These are phyloP conservation scores for Tricholomella constricta DNA, from an alignment of 768 basidiomycete genomes.

Conservation along the genomic window DNA sequence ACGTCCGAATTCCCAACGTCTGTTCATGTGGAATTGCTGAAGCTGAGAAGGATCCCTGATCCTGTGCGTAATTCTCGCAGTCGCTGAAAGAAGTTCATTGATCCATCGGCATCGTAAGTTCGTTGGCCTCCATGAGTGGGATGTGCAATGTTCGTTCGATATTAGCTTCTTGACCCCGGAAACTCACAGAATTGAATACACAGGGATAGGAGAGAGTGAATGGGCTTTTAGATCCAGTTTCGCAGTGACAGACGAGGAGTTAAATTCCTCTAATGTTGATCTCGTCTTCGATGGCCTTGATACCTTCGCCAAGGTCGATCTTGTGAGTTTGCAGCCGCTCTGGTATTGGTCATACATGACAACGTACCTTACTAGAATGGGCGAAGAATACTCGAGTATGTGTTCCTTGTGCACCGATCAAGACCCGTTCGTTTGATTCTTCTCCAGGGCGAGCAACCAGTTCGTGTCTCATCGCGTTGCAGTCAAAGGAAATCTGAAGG, in stretches of 20 bases:
- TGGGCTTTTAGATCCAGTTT: slow-evolving; percentile 84
- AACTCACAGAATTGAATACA: background rate
- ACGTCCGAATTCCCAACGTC: slow-evolving; percentile 76
- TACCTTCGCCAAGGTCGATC: slow-evolving; percentile 73
- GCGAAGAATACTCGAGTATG: slow-evolving; percentile 61
- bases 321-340: slow-evolving; percentile 50
- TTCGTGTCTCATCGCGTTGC: slow-evolving; percentile 73
- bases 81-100: background rate
- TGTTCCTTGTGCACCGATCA: slow-evolving; percentile 1
- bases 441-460: slow-evolving; percentile 72
- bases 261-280: slow-evolving; percentile 55
- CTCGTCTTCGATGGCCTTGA: slow-evolving; percentile 91
- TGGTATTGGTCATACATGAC: background rate
- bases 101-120: slow-evolving; percentile 45
- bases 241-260: slow-evolving; percentile 46
- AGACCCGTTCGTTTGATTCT: background rate
- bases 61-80: slow-evolving; percentile 51
- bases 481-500: slow-evolving; percentile 54
- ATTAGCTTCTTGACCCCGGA: background rate
- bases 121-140: slow-evolving; percentile 81
- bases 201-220: slow-evolving; percentile 87
- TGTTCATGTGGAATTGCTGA: slow-evolving; percentile 85
- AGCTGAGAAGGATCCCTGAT: slow-evolving; percentile 73
- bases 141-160: slow-evolving; percentile 77
- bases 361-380: slow-evolving; percentile 60